Base-by-base conservation (phyloP, 2,329 filamentous ascomycete species). In the Trichoderma hamatum region DNA sequence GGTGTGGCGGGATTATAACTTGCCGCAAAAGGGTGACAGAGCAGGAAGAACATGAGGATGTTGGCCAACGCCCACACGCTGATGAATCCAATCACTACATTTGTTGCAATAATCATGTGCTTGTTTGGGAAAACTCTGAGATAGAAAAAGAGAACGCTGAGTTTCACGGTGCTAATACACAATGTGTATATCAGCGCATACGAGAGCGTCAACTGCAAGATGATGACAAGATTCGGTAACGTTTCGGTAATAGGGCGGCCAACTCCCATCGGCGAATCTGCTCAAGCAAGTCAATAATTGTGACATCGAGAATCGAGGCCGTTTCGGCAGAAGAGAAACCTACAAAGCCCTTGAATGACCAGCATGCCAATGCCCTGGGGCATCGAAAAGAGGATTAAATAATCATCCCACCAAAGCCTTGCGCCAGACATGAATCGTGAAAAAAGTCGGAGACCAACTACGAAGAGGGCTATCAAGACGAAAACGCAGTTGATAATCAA, bases 91-190 rank as follows among this genome's bases (percentile, higher is more conserved):
- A 79, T 76, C 36, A 73, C 72, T 9, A 74, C 65, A 28, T 75
- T 77, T 56, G 76, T 78, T n/a, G 72, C 71, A 9, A 73, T 59
- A 6, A 78, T 75, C 71, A 81, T 70, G 14, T 70, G 61, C 3
- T 72, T 66, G 61, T 77, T 77, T n/a, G 76, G 76, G 59, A 82
- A 81, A 7, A 83, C 75, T n/a, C 80, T 79, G n/a, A 79, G 75
- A 69, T 83, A 83, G 71, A 83, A 82, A 49, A 77, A 74, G 51
- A 83, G 69, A 36, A 83, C 80, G 59, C 79, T 81, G 36, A 82
- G 73, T 68, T 83, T 83, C 67, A 80, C 76, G 28, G 79, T 79
- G 62, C 76, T 72, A 58, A 80, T 76, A 14, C 75, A 75, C 16
- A 76, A 71, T 5, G 78, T 73, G 72, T 79, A 82, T 58, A 80